Conservation (phyloP, 75 land plant genomes). For the Pseudotsuga menziesii region DNA sequence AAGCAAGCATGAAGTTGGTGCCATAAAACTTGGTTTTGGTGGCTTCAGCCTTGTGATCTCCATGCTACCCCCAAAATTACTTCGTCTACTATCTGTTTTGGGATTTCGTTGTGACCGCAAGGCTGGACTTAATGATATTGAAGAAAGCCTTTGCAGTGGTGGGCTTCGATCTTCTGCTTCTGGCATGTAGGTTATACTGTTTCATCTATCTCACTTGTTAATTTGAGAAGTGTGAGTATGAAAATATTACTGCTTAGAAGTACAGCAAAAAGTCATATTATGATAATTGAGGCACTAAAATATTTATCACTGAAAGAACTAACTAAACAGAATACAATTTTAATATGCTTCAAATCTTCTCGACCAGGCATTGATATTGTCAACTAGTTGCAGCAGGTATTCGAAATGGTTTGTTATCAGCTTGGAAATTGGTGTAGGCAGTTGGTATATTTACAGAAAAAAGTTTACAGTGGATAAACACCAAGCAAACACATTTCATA, state of each 20-base stretch:
- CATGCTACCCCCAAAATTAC: slow-evolving; percentile 31
- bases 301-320: no score
- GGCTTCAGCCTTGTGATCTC: slow-evolving; percentile 46
- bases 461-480: no score
- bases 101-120: slow-evolving; percentile 35
- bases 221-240: background rate
- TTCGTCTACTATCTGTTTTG: slow-evolving; percentile 36
- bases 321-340: no score
- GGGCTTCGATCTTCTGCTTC: slow-evolving; percentile 42
- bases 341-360: no score
- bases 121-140: slow-evolving; percentile 29
- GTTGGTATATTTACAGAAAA: no score
- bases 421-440: no score
- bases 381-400: no score
- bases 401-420: no score
- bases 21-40: slow-evolving; percentile 42
- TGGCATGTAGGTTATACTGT: slow-evolving; percentile 27
- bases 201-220: background rate
- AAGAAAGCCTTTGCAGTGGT: slow-evolving; percentile 34
- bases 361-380: no score
- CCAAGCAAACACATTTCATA: no score
- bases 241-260: background rate
- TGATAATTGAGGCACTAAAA: no score
- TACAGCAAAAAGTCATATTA: no score
- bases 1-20: slow-evolving; percentile 35